These are phyloP conservation scores for Sphaceloma murrayae DNA, from an alignment of 2,329 filamentous ascomycete genomes.

Conservation along the genomic window DNA sequence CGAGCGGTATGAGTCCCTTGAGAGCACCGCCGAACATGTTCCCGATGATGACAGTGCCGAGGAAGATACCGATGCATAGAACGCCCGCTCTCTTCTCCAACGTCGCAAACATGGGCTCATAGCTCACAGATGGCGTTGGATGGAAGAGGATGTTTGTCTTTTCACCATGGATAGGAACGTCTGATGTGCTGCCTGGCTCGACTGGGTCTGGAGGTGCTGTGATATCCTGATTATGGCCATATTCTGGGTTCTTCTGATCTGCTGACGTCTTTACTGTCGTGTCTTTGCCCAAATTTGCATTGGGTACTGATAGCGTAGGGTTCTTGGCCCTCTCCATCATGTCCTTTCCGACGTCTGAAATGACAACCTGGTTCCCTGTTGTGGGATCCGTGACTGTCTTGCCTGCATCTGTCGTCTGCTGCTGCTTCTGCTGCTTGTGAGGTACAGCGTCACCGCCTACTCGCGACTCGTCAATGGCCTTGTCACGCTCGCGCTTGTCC, in stretches of 20 bases:
- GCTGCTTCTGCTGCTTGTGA: constrained; percentile 40
- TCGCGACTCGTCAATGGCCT: constrained; percentile 50
- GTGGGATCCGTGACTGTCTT: constrained; percentile 74
- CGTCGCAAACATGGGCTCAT: constrained; percentile 73
- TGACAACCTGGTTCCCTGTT: constrained; percentile 75
- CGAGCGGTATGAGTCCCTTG: constrained; percentile 66
- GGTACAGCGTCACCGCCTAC: constrained; percentile 32
- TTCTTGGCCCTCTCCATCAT: constrained; percentile 62
- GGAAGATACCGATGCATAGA: constrained; percentile 60
- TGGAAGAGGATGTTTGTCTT: constrained; percentile 96
- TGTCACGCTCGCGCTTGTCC: constrained; percentile 68
- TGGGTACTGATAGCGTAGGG: constrained; percentile 71
- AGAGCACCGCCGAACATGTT: constrained; percentile 70
- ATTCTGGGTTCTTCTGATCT: constrained; percentile 65
- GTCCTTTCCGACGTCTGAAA: constrained; percentile 67
- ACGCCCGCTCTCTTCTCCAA: constrained; percentile 66
- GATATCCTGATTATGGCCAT: constrained; percentile 76
- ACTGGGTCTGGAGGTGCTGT: constrained; percentile 85
- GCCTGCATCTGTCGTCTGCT: constrained; percentile 39
- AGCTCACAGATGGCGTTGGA: constrained; percentile 81
- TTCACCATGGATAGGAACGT: constrained; percentile 91
- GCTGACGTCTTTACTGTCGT: constrained; percentile 63
- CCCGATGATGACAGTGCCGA: constrained; percentile 66
- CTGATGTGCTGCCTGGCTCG: constrained; percentile 70
- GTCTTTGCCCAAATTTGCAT: constrained; percentile 71